Conservation (phyloP, 2,329 filamentous ascomycete species). For the Phoma sp. region DNA sequence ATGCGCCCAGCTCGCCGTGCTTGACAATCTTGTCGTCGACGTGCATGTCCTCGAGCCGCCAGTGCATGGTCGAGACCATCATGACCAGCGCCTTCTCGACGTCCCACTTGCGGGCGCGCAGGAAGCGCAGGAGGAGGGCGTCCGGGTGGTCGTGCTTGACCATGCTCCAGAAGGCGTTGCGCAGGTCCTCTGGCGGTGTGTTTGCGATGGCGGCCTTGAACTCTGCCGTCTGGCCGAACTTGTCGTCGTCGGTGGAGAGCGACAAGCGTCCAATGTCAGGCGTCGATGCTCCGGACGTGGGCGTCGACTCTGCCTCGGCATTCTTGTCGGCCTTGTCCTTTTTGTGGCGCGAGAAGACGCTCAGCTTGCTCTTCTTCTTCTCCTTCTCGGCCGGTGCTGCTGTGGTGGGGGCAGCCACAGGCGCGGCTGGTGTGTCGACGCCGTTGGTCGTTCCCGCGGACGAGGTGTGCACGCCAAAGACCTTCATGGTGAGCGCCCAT, state of each 20-base stretch:
- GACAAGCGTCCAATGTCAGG: conserved; percentile 42
- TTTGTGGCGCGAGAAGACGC: conserved; percentile 67
- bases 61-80: conserved; percentile 92
- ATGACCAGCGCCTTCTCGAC: conserved; percentile 91
- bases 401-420: conserved; percentile 4
- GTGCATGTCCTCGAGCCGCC: conserved; percentile 81
- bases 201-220: conserved; percentile 82
- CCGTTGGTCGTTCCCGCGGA: conserved; percentile 41
- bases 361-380: conserved; percentile 76
- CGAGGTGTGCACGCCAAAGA: conserved; percentile 64
- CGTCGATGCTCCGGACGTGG: conserved; percentile 31
- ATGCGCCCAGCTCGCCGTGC: conserved; percentile 55
- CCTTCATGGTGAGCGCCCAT: conserved; percentile 77
- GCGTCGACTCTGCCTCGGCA: conserved; percentile 43
- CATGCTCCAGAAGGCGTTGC: conserved; percentile 88
- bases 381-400: conserved; percentile 54
- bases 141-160: conserved; percentile 95
- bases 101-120: conserved; percentile 71
- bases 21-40: conserved; percentile 83
- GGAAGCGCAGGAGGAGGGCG: conserved; percentile 66
- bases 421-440: conserved; percentile 22
- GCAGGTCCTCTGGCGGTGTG: conserved; percentile 77
- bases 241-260: conserved; percentile 70
- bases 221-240: conserved; percentile 87
- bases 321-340: conserved; percentile 59